phyloP scores from a whole-genome alignment of 768 basidiomycete genomes.

The Boletus vinaceobasis region DNA sequence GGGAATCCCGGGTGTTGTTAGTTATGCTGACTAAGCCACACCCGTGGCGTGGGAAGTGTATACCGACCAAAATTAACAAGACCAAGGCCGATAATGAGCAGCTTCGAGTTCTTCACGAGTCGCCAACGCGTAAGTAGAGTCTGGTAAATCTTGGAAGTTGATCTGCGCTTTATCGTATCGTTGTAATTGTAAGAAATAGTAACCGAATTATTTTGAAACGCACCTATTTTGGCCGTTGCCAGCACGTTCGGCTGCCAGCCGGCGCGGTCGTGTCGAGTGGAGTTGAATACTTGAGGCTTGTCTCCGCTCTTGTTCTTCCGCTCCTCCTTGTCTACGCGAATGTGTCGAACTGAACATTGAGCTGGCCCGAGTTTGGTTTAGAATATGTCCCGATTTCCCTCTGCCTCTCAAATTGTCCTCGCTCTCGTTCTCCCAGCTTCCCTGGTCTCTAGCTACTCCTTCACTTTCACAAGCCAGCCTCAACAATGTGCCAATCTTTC shows the following conservation, averaged over 20 bases:
- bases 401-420: neutral
- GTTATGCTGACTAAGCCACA: neutral
- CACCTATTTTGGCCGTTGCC: conserved; percentile 10
- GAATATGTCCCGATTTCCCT: conserved; percentile 10
- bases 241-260: neutral
- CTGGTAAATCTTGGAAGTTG: conserved; percentile 1
- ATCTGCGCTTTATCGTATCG: conserved; percentile 9
- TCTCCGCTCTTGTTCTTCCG: neutral
- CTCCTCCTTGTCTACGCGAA: conserved; percentile 1
- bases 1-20: neutral
- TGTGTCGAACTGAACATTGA: conserved; percentile 1
- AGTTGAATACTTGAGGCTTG: neutral
- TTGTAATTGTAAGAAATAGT: neutral
- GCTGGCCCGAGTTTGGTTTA: neutral
- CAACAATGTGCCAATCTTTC: conserved; percentile 66
- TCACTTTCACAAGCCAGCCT: conserved; percentile 45
- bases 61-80: too few species aligned
- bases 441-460: conserved; percentile 39
- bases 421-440: conserved; percentile 23
- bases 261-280: neutral
- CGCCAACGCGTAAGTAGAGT: too few species aligned
- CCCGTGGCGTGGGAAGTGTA: too few species aligned
- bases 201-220: neutral
- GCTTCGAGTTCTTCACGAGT: too few species aligned
- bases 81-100: neutral